These are phyloP conservation scores for Sporisorium exsertum DNA, from an alignment of 1,284 basidiomycete species.

Conservation along the genomic window DNA sequence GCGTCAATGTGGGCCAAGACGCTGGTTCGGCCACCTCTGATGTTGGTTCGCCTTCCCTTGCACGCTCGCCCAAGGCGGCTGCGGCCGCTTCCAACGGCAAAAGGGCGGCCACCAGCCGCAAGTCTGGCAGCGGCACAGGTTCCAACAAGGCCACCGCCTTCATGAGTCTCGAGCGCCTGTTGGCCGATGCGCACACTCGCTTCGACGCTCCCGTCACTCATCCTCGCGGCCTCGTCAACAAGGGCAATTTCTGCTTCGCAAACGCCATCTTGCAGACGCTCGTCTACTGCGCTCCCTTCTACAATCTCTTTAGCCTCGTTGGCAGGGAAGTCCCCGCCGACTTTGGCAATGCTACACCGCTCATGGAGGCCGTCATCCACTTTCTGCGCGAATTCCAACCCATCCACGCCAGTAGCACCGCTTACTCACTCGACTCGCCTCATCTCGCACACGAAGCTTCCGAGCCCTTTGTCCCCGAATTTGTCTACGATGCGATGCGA, in stretches of 20 bases:
- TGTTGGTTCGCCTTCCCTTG: slow-evolving; percentile 15
- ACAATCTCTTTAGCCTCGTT: slow-evolving; percentile 81
- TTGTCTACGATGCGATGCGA: slow-evolving; percentile 95
- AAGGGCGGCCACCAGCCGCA: slow-evolving; percentile 22
- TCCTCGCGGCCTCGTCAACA: slow-evolving; percentile 90
- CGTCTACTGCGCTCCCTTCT: slow-evolving; percentile 88
- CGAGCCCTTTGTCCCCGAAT: slow-evolving; percentile 83
- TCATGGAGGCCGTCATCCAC: slow-evolving; percentile 83
- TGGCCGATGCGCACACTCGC: slow-evolving; percentile 47
- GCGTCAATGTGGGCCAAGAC: slow-evolving; percentile 42
- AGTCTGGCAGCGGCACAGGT: slow-evolving; percentile 21
- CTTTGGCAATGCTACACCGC: slow-evolving; percentile 75
- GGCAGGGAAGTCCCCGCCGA: slow-evolving; percentile 73
- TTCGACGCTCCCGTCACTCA: slow-evolving; percentile 72
- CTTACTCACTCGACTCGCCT: slow-evolving; percentile 25
- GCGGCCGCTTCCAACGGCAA: slow-evolving; percentile 15
- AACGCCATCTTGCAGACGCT: slow-evolving; percentile 92
- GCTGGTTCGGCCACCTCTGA: slow-evolving; percentile 17
- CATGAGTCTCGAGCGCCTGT: slow-evolving; percentile 44
- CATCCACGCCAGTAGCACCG: slow-evolving; percentile 30
- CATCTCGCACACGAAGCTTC: slow-evolving; percentile 17
- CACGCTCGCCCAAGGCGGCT: slow-evolving; percentile 38
- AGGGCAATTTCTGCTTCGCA: slow-evolving; percentile 97
- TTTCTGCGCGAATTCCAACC: slow-evolving; percentile 83
- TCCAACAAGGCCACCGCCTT: slow-evolving; percentile 10